Base-by-base conservation (phyloP, 2,329 filamentous ascomycete genomes). In the Aspergillus puulaauensis region DNA sequence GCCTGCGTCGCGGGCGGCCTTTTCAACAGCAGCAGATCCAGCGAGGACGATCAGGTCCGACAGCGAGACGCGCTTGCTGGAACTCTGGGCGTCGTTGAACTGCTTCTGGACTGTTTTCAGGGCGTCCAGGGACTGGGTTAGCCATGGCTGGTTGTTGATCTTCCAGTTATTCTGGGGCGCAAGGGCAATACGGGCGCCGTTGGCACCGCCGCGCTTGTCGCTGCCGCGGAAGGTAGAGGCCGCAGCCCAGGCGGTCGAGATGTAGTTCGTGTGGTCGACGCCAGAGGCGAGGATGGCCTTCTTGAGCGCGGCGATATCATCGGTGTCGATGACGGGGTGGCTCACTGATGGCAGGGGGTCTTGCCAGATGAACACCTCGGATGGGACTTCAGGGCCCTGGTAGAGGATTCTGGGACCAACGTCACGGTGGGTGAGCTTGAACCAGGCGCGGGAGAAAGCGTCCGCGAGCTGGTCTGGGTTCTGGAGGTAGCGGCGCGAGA, bases 171-270 rank as follows among this genome's bases (percentile, higher is more conserved):
- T 86, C 77, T 90, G 86, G 23, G 90, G 90, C 61, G 82, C 79
- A 11, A 93, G 87, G 35, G 88, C 86, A 67, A 93, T 90, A 66
- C 90, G 89, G 14, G 85, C 89, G 66, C 90, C 90, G 68, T 93
- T 93, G 76, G 90, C 90, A 70, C 90, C 90, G 65, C 90, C 90
- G 64, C 90, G 90, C 85, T 92, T 92, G 80, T 93, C 90, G 65
- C 85, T 83, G 65, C 86, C 83, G 60, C 88, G 88, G 85, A 88
- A 91, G 31, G 86, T 87, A 2, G 88, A 87, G 23, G 88, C 87
- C 0, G 88, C 85, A 1, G 85, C 85, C 85, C 86, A 91, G 23
- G 88, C 88, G 9, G 83, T 82, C 9, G 82, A 80, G 54, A 92
- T 82, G 58, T 92, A 79, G 74, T 86, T 85, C 56, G 80, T 79